A percentile compares a stretch with the other conserved stretches of the same genome.
phyloP scores from a whole-genome alignment of 2,329 filamentous ascomycete genomes.

The Arthrinium puccinioides region DNA sequence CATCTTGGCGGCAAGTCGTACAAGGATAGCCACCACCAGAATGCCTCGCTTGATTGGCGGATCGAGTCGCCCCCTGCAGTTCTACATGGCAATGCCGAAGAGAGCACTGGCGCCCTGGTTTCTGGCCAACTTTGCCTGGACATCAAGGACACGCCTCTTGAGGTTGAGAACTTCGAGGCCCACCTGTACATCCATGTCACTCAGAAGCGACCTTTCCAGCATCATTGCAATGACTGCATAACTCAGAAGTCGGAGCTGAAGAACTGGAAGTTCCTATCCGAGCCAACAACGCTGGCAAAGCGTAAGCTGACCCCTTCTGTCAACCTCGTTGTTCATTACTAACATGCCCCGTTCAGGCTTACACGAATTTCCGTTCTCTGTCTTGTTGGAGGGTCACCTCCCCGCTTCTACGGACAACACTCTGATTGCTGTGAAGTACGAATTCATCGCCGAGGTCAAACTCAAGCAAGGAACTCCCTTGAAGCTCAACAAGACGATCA shows the following conservation, averaged over 20 bases:
- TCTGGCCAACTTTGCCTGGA: constrained; percentile 74
- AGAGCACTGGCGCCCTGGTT: constrained; percentile 76
- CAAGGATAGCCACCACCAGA: constrained; percentile 32
- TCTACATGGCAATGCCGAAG: constrained; percentile 67
- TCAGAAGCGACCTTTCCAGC: constrained; percentile 75
- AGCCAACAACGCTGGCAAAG: constrained; percentile 39
- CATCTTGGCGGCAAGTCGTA: constrained; percentile 30
- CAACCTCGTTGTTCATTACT: constrained; percentile 9
- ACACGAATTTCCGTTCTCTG: constrained; percentile 84
- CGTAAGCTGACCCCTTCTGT: constrained; percentile 27
- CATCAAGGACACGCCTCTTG: constrained; percentile 57
- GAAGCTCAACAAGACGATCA: constrained; percentile 59
- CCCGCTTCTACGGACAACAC: constrained; percentile 73
- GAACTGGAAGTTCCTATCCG: constrained; percentile 69
- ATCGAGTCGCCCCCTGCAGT: constrained; percentile 86
- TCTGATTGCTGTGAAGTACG: constrained; percentile 70
- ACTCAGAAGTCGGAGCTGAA: constrained; percentile 66
- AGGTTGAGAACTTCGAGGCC: constrained; percentile 68
- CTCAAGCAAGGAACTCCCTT: constrained; percentile 51
- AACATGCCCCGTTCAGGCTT: constrained; percentile 38
- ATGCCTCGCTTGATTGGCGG: constrained; percentile 42
- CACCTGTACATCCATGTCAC: constrained; percentile 61
- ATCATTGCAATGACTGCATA: constrained; percentile 72
- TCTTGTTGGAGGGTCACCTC: constrained; percentile 77
- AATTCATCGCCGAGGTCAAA: constrained; percentile 61